A percentile compares a stretch with the other conserved stretches of the same genome.
phyloP scores from a whole-genome alignment of 805 yeast species.

The Metschnikowia continentalis region DNA sequence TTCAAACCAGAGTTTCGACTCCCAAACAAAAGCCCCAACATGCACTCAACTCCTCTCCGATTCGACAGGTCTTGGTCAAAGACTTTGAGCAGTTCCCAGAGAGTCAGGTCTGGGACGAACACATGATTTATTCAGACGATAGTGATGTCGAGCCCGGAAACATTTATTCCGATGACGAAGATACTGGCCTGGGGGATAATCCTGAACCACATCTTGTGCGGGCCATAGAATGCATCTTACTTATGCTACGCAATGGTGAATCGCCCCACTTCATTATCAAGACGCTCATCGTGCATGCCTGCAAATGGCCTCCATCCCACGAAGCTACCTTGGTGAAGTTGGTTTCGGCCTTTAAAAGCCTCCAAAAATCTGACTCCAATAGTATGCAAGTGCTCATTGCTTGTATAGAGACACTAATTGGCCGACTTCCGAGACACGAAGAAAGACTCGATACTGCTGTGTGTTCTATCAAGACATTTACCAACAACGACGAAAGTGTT shows the following conservation, averaged over 20 bases:
- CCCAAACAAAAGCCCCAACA: background rate
- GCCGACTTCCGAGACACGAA: background rate
- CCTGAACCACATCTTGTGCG: background rate
- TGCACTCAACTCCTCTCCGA: background rate
- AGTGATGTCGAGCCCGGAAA: constrained; percentile 21
- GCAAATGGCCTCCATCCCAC: constrained; percentile 8
- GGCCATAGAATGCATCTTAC: constrained; percentile 2
- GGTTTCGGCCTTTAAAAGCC: constrained; percentile 19
- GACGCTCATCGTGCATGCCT: constrained; percentile 22
- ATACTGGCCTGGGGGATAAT: background rate
- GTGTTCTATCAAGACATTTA: background rate
- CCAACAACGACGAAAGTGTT: too few relatives aligned
- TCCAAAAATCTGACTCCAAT: constrained; percentile 19
- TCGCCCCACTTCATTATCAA: constrained; percentile 24
- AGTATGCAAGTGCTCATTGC: constrained; percentile 16
- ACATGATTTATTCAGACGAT: constrained; percentile 27
- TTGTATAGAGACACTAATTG: constrained; percentile 22
- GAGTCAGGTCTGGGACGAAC: constrained; percentile 17
- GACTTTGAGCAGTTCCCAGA: background rate
- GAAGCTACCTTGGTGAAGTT: constrained; percentile 13
- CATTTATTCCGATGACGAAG: constrained; percentile 7
- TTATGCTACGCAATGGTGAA: constrained; percentile 26
- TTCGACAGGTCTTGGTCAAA: background rate
- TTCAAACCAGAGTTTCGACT: background rate
- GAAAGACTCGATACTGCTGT: background rate